Conservation (phyloP, 2,329 filamentous ascomycete genomes). For the Penicillium brevicompactum region DNA sequence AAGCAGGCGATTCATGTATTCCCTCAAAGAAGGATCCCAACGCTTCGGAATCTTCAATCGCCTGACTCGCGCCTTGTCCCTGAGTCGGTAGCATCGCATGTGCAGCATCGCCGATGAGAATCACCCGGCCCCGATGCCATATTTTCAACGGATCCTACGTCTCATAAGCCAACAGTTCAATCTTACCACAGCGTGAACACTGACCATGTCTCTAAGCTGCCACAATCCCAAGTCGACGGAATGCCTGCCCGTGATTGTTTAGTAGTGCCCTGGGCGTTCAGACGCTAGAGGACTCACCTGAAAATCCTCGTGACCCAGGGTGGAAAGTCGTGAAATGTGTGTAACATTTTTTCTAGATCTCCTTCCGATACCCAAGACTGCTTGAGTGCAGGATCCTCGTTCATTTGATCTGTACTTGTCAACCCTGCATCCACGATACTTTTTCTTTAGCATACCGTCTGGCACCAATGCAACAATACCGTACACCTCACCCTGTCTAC, state of each 20-base stretch:
- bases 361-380: conserved; percentile 47
- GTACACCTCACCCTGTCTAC: conserved; percentile 43
- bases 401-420: conserved; percentile 32
- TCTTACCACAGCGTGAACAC: not conserved
- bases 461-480: conserved; percentile 51
- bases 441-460: conserved; percentile 25
- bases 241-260: conserved; percentile 24
- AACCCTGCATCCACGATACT: not conserved
- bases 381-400: conserved; percentile 35
- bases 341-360: conserved; percentile 35
- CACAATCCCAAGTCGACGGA: conserved; percentile 40
- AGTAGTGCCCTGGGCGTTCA: not conserved
- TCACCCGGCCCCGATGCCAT: conserved; percentile 35
- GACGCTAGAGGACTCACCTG: conserved; percentile 16
- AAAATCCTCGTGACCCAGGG: conserved; percentile 34
- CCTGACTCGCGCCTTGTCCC: conserved; percentile 35
- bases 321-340: conserved; percentile 47
- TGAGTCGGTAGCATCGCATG: conserved; percentile 22
- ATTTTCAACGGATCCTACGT: conserved; percentile 32
- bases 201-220: conserved; percentile 49
- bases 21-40: conserved; percentile 16
- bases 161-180: conserved; percentile 33
- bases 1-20: conserved; percentile 2
- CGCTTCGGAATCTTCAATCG: conserved; percentile 53
- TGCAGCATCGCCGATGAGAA: conserved; percentile 20